Conservation (phyloP, 1,139 yeast genomes). For the Yamadazyma triangularis region DNA sequence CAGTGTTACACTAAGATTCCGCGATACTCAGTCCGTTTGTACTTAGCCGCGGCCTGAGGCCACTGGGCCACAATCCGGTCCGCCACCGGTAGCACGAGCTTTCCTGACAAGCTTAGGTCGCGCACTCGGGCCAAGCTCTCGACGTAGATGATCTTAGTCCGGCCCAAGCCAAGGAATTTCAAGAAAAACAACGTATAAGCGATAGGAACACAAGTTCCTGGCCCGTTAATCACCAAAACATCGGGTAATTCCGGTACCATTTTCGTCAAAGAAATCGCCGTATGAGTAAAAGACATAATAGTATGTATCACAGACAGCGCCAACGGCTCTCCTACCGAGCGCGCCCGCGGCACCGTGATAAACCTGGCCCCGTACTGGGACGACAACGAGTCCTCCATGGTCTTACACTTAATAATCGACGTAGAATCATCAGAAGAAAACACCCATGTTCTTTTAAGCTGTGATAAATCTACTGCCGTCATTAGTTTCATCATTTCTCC, state of each 20-base stretch:
- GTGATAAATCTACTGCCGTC: constrained; percentile 23
- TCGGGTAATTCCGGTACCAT: constrained; percentile 32
- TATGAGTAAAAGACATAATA: constrained; percentile 29
- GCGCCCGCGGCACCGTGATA: constrained; percentile 60
- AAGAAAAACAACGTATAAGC: constrained; percentile 58
- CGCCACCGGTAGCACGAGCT: constrained; percentile 59
- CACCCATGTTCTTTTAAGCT: constrained; percentile 39
- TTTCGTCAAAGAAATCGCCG: constrained; percentile 17
- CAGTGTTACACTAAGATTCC: constrained; percentile 61
- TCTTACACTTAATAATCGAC: constrained; percentile 48
- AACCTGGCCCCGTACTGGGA: constrained; percentile 19
- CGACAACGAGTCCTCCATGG: constrained; percentile 27
- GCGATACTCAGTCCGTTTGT: constrained; percentile 66
- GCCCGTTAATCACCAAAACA: constrained; percentile 77
- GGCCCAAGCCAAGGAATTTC: constrained; percentile 47
- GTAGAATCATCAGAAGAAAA: constrained; percentile 55
- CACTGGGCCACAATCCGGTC: constrained; percentile 88
- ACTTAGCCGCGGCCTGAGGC: constrained; percentile 54
- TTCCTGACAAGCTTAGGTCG: constrained; percentile 72
- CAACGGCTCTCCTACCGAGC: constrained; percentile 67
- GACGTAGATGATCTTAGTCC: constrained; percentile 65
- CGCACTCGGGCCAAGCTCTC: constrained; percentile 89
- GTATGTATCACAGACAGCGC: constrained; percentile 53
- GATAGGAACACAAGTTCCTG: constrained; percentile 84
- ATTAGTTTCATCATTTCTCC: constrained; percentile 86